A percentile compares a stretch with the other conserved stretches of the same genome.
phyloP scores from a whole-genome alignment of 768 basidiomycete genomes.

The Psilocybe sp. region DNA sequence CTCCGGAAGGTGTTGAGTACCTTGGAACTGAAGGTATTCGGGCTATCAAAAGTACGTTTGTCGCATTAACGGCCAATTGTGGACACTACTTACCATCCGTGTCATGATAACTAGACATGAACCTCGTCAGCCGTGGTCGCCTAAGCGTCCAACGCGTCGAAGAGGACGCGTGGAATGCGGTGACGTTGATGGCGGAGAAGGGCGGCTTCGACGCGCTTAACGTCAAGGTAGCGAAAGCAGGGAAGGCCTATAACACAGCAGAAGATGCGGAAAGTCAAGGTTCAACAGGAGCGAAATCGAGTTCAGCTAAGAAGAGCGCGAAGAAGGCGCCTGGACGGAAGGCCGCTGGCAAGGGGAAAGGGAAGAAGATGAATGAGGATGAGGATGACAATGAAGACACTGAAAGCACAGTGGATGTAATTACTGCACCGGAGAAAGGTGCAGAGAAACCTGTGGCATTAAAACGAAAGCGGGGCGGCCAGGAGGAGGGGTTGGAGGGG shows the following conservation, averaged over 20 bases:
- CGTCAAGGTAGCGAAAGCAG: conserved; percentile 31
- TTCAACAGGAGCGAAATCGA: too few species aligned
- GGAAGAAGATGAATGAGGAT: conserved; percentile 7
- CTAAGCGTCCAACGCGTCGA: conserved; percentile 86
- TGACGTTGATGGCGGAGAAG: conserved; percentile 56
- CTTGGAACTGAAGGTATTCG: conserved; percentile 58
- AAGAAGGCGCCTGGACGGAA: too few species aligned
- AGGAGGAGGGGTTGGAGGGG: background rate
- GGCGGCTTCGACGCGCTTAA: conserved; percentile 76
- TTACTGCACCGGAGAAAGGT: background rate
- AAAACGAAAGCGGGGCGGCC: conserved; percentile 12
- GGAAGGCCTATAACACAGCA: conserved; percentile 4
- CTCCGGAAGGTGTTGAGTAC: conserved; percentile 61
- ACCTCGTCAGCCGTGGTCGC: conserved; percentile 74
- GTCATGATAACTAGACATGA: conserved; percentile 53
- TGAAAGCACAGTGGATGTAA: background rate
- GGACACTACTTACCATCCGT: too few species aligned
- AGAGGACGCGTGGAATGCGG: conserved; percentile 59
- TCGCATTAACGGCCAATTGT: too few species aligned
- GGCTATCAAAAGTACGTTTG: conserved; percentile 57
- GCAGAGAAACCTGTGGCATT: background rate
- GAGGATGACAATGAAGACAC: conserved; percentile 3
- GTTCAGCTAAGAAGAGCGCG: too few species aligned
- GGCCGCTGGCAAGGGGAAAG: too few species aligned
- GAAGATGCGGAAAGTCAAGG: too few species aligned